Base-by-base conservation (phyloP, 192 early-diverging fungal species). In the Glomus cerebriforme region DNA sequence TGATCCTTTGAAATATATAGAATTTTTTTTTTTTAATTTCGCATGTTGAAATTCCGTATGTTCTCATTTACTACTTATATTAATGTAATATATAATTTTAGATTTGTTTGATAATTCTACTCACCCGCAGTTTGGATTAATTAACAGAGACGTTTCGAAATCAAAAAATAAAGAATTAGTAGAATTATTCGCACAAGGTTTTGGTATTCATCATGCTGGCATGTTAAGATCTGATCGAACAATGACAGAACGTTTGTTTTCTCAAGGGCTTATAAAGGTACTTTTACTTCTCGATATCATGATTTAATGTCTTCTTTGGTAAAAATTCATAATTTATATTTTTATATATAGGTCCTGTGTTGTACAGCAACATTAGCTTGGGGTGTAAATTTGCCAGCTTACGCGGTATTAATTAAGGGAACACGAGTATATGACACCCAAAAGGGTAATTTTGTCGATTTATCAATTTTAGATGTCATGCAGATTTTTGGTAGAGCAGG, bases 401-500 rank as follows among this genome's bases (percentile, higher is more conserved):
- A 98, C 80, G 97, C 98, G 0, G 98, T 99, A 12, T 88, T 99
- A 24, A 98, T 99, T 84, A 99, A 99, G 83, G 98, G 97, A 39
- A 99, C 98, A 15, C 94, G 96, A 76, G 88, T 99, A 17, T 99
- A 99, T 83, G 92, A 96, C 73, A 86, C 97, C 27, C 90, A 96
- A 68, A 98, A 96, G 84, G 97, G 98, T 77, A 88, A 89, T 15
- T 99, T 96, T 84, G 91, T 95, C 3, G 98, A 99, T 79, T 86
- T 99, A 32, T 97, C 97, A 0, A 95, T 98, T 80, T 85, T 99
- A 66, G 98, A 99, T 83, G 98, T 99, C n/a, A 86, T 99, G 78
- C 98, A 99, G 86, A 99, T 99, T 75, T 99, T 99, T 83, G 98
- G 97, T 78, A 93, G 98, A 82, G 98, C 98, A 39, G 98, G 98